Evolutionary conservation across 306 rosid genomes (phyloP).

Genomic region (Trifolium fragiferum): DNA sequence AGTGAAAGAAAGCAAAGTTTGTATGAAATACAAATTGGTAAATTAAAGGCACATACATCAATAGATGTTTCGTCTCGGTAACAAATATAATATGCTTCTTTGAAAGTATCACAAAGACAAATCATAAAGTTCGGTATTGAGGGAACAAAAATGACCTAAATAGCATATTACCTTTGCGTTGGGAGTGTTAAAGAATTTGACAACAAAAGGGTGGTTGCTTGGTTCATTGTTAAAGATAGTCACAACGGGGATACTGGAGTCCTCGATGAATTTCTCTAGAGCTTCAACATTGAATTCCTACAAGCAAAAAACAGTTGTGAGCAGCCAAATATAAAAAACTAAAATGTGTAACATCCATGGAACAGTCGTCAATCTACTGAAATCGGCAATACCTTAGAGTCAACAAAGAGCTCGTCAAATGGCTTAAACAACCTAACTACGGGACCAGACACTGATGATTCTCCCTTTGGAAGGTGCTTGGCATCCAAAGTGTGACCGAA

Average conservation of each 20-base stretch:
- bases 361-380: constrained; percentile 7
- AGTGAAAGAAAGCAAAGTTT: background rate
- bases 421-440: constrained; percentile 85
- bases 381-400: constrained; percentile 63
- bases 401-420: constrained; percentile 87
- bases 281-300: constrained; percentile 79
- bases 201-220: constrained; percentile 66
- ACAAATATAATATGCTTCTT: constrained; percentile 13
- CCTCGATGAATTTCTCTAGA: constrained; percentile 76
- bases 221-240: constrained; percentile 77
- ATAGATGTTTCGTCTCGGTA: background rate
- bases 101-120: background rate
- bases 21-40: background rate
- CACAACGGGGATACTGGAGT: constrained; percentile 61
- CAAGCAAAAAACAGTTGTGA: constrained; percentile 28
- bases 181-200: constrained; percentile 65
- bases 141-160: constrained; percentile 3
- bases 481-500: constrained; percentile 87
- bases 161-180: constrained; percentile 64
- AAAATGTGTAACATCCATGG: background rate
- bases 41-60: background rate
- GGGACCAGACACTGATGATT: constrained; percentile 78
- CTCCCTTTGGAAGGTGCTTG: constrained; percentile 90
- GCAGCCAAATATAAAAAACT: background rate
- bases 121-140: background rate